Base-by-base conservation (phyloP, 2,329 filamentous ascomycete species). In the Fusarium equiseti region DNA sequence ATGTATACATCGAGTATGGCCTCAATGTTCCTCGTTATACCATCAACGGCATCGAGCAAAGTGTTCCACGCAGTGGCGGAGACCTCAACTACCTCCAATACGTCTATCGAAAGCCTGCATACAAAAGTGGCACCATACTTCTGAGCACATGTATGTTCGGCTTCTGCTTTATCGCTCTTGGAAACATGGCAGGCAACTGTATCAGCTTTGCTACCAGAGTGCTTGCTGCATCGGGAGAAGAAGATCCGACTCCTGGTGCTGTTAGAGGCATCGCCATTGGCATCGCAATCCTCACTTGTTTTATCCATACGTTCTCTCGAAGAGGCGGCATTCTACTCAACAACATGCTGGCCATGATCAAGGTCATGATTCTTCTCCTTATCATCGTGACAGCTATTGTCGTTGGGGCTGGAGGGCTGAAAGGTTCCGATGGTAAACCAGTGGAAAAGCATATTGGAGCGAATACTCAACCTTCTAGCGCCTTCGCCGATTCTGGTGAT, bases 81-180 rank as follows among this genome's bases (percentile, higher is more conserved):
- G 83, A 84, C 59, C 81, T 85, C 59, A 83, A 85, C 68, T 86
- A 85, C 75, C 80, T 86, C 18, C 82, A 85, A 72, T 85, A 82
- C 56, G 79, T 86, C 29, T 85, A 81, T 63, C 77, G 75, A 32
- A 79, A 76, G 62, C 80, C 82, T 3, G 75, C 75, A 1, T 80
- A 81, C 29, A 74, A 73, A 20, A 76, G 77, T 40, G 72, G 77
- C 50, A 81, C 79, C 0, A 70, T 80, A 7, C 78, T 83, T 4
- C 68, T 85, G 6, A 77, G 80, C 9, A 83, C 82, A 1, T 85
- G 82, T 51, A 75, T 85, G 13, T 87, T 82, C 63, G 83, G 81
- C 5, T 74, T 85, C 24, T 73, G 78, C 38, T 86, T 84, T 73
- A 80, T 86, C 8, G 68, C 81, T 20, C 72, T 86, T 9, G 85